Conservation (phyloP, 208 protist species). For the Acanthamoeba lenticulata region DNA sequence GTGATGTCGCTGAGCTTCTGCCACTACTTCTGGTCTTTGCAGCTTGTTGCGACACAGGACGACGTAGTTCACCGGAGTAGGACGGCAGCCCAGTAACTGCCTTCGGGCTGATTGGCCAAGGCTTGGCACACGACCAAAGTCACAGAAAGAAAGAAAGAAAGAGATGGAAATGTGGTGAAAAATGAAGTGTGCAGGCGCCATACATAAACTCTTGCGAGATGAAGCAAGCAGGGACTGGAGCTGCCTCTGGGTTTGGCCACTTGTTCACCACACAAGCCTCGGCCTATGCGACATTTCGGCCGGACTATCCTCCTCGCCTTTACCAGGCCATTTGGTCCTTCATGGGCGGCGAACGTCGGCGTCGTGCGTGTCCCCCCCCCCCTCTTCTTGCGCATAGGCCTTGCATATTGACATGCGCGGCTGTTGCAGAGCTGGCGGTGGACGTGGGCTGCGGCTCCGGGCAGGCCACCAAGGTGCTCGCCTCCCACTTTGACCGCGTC, state of each 20-base stretch:
- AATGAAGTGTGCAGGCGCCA: too few species aligned
- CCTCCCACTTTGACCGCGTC: conserved; percentile 14
- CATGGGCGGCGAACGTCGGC: not conserved
- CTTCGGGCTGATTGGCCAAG: too few species aligned
- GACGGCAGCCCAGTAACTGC: too few species aligned
- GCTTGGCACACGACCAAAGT: too few species aligned
- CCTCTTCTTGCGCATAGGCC: not conserved
- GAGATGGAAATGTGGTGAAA: too few species aligned
- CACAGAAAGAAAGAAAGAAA: too few species aligned
- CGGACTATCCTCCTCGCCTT: conserved; percentile 8
- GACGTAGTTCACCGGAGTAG: too few species aligned
- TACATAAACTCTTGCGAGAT: too few species aligned
- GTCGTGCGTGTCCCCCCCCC: not conserved
- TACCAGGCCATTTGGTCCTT: conserved; percentile 16
- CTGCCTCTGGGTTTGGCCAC: conserved; percentile 61
- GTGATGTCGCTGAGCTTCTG: too few species aligned
- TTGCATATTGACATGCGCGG: not conserved
- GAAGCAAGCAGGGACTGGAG: too few species aligned
- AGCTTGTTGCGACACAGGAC: too few species aligned
- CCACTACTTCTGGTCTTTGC: too few species aligned
- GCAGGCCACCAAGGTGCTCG: conserved; percentile 45
- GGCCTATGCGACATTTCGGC: conserved; percentile 28
- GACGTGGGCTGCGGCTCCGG: conserved; percentile 61
- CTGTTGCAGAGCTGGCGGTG: conserved; percentile 27
- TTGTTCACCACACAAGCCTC: conserved; percentile 18